Conservation (phyloP, 768 basidiomycete genomes). For the Suillus spraguei region DNA sequence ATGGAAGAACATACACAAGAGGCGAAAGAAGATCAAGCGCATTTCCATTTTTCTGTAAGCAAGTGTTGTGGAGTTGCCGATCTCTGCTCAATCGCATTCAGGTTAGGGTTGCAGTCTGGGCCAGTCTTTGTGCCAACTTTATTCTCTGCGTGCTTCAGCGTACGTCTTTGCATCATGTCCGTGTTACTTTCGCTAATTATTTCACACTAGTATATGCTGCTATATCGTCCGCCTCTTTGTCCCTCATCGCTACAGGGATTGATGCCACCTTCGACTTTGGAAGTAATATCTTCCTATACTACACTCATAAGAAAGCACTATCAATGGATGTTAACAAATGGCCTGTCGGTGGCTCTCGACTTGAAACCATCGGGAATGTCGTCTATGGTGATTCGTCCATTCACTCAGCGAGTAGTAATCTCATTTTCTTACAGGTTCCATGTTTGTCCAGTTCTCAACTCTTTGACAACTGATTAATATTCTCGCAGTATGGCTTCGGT, state of each 20-base stretch:
- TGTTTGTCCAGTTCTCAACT: constrained; percentile 35
- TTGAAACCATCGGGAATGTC: constrained; percentile 90
- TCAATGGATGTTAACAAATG: constrained; percentile 81
- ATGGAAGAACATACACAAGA: constrained; percentile 90
- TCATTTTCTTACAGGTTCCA: constrained; percentile 42
- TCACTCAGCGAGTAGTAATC: neutral
- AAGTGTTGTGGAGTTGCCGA: neutral
- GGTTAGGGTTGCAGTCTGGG: constrained; percentile 89
- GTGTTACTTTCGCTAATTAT: neutral
- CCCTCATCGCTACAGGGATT: constrained; percentile 86
- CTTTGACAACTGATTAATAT: constrained; percentile 9
- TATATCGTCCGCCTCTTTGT: constrained; percentile 78
- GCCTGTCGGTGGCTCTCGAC: constrained; percentile 89
- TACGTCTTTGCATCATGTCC: constrained; percentile 35
- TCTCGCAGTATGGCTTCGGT: constrained; percentile 80
- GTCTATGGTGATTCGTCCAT: constrained; percentile 60
- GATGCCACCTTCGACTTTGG: constrained; percentile 87
- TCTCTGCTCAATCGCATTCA: constrained; percentile 30
- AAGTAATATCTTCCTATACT: constrained; percentile 80
- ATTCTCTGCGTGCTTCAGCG: constrained; percentile 72
- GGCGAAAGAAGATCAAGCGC: constrained; percentile 69
- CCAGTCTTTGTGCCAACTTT: constrained; percentile 80
- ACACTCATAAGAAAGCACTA: constrained; percentile 73
- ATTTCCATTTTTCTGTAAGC: constrained; percentile 66
- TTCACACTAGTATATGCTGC: constrained; percentile 81